Base-by-base conservation (phyloP, 1,284 basidiomycete genomes). In the Ganoderma lingzhi region DNA sequence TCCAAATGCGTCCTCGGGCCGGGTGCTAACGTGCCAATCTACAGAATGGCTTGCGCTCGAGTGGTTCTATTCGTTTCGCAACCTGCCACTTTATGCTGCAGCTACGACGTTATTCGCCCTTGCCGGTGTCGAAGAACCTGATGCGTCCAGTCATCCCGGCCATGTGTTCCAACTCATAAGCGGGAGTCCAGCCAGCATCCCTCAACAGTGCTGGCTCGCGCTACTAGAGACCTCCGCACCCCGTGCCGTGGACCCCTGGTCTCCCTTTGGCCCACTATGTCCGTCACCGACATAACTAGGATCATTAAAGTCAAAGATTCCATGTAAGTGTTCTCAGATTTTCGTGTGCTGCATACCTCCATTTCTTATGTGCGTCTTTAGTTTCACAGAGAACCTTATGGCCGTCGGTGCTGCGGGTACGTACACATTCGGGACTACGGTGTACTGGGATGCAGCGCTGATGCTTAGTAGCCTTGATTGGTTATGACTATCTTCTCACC, bases 401-500 rank as follows among this genome's bases (percentile, higher is more conserved):
- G 4, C 8, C 9, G 35, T 39, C 8, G 30, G 56, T 35, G 35
- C 9, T n/a, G 56, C 19, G 6, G 35, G 56, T 58, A 37, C 32
- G 56, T 58, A 17, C 6, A 8, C 48, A 37, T n/a, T n/a, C 35
- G 15, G 19, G 19, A 32, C 14, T 37, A 32, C 8, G 30, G 6
- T 17, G 2, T 15, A 15, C 30, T 12, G 4, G 9, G 53, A 39
- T 12, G 48, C 17, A n/a, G 19, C 3, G 8, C 10, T 63, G 32
- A 23, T 10, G 30, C 35, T 42, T 39, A 2, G 23, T 15, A 67
- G 70, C 41, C 2, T 44, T 68, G 15, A n/a, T 71, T 3, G 17
- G 53, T 0, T 71, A 65, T 45, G 42, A 68, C 17, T 68, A 70
- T 30, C 12, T 65, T 35, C 42, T 68, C 6, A 70, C 70, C 1